Conservation (phyloP, 306 rosid genomes). For the Nissolia schottii region DNA sequence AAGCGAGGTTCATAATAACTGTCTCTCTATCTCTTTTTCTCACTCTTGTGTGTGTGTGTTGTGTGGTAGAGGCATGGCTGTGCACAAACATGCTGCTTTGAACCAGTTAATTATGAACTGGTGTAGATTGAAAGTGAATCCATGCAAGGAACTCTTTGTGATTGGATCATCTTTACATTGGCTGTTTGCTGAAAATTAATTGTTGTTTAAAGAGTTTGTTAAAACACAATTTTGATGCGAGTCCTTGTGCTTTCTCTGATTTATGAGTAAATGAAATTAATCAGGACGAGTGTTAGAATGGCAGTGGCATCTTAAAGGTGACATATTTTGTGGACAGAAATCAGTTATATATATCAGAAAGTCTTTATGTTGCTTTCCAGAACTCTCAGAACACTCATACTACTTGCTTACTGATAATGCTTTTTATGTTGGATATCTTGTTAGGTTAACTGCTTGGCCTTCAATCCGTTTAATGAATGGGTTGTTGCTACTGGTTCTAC, state of each 20-base stretch:
- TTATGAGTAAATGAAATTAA: background rate
- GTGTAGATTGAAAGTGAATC: background rate
- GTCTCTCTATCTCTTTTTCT: background rate
- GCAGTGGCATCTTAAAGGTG: background rate
- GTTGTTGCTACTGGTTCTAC: conserved; percentile 98
- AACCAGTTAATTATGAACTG: background rate
- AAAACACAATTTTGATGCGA: background rate
- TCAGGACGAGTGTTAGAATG: background rate
- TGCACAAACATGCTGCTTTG: background rate
- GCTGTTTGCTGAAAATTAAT: background rate
- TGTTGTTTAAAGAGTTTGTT: background rate
- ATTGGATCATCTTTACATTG: background rate
- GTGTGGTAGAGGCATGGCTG: background rate
- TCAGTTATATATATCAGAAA: background rate
- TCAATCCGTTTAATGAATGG: conserved; percentile 98
- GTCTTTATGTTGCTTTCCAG: background rate
- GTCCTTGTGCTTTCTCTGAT: background rate
- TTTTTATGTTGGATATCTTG: background rate
- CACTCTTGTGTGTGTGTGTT: background rate
- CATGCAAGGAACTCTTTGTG: background rate
- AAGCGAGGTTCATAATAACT: conserved; percentile 66
- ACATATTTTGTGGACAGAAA: background rate
- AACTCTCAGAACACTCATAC: background rate
- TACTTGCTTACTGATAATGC: background rate
- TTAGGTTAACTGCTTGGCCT: conserved; percentile 95